Percentiles rank a stretch among this genome's conserved stretches.
phyloP scores from a whole-genome alignment of 805 yeast species.

The Candida morakotiae region DNA sequence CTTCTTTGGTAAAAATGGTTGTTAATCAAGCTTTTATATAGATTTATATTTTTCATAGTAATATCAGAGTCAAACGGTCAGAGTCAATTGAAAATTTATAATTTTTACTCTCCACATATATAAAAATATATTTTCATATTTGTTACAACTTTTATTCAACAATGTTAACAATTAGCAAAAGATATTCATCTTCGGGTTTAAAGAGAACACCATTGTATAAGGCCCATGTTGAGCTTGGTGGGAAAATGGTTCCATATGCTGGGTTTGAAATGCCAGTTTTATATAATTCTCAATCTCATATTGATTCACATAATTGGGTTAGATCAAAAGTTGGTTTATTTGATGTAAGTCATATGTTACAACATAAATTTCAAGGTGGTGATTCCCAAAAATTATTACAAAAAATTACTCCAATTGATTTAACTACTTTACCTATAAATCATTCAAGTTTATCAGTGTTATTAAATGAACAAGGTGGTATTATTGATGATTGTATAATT shows the following conservation, averaged over 20 bases:
- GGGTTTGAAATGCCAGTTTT: conserved; percentile 95
- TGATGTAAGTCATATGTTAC: conserved; percentile 97
- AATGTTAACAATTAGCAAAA: conserved; percentile 12
- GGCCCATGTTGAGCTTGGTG: conserved; percentile 73
- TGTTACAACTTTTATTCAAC: no score
- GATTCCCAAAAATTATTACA: conserved; percentile 68
- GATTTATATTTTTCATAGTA: no score
- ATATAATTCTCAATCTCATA: conserved; percentile 79
- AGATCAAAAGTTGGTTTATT: conserved; percentile 83
- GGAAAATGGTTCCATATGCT: conserved; percentile 92
- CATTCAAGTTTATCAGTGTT: conserved; percentile 75
- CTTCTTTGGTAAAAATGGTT: no score
- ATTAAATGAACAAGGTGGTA: conserved; percentile 69
- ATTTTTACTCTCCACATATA: no score
- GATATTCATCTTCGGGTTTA: conserved; percentile 24
- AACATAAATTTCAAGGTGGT: conserved; percentile 72
- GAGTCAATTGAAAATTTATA: no score
- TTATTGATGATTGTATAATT: conserved; percentile 89
- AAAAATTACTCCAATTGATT: conserved; percentile 84
- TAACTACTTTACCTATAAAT: conserved; percentile 50
- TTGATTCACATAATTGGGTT: conserved; percentile 94
- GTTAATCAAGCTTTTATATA: no score
- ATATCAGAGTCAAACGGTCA: no score
- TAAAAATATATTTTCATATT: no score
- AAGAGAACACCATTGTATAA: conserved; percentile 78